Percentiles rank a stretch among this genome's conserved stretches.
phyloP scores from a whole-genome alignment of 2,329 filamentous ascomycete species.

The Onygena corvina region DNA sequence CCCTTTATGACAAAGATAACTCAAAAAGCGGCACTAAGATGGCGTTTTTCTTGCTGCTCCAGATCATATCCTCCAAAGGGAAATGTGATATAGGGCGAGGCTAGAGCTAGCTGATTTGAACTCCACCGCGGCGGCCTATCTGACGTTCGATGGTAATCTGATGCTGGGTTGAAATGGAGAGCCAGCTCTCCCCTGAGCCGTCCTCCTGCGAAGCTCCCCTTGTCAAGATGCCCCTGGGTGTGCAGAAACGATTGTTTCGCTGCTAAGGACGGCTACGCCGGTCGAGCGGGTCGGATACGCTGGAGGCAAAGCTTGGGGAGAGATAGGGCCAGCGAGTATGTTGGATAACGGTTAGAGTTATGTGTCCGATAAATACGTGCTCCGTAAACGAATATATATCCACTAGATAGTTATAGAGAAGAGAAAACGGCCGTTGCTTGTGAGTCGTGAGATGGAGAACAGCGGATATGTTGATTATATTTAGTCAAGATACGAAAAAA shows the following conservation, averaged over 20 bases:
- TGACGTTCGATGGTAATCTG: not conserved
- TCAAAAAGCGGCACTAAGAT: not conserved
- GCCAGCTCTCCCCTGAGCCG: not conserved
- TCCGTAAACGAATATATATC: too few relatives aligned
- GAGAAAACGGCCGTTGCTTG: too few relatives aligned
- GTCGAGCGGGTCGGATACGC: constrained; percentile 1
- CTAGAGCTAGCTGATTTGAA: not conserved
- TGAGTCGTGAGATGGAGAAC: too few relatives aligned
- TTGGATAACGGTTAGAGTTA: not conserved
- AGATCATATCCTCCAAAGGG: not conserved
- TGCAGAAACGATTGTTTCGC: not conserved
- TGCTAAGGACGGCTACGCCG: not conserved
- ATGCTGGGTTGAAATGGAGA: not conserved
- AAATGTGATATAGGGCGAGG: constrained; percentile 5
- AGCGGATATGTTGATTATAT: too few relatives aligned
- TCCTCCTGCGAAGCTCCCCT: not conserved
- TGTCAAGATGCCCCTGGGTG: not conserved
- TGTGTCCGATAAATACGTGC: not conserved
- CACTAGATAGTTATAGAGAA: too few relatives aligned
- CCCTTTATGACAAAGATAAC: not conserved
- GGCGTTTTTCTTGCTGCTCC: not conserved
- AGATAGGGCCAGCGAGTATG: not conserved
- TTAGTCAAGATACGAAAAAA: too few relatives aligned
- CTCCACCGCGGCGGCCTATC: not conserved
- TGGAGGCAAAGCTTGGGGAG: not conserved